phyloP scores from a whole-genome alignment of 2,329 filamentous ascomycete genomes.

The Penicillium sp. region DNA sequence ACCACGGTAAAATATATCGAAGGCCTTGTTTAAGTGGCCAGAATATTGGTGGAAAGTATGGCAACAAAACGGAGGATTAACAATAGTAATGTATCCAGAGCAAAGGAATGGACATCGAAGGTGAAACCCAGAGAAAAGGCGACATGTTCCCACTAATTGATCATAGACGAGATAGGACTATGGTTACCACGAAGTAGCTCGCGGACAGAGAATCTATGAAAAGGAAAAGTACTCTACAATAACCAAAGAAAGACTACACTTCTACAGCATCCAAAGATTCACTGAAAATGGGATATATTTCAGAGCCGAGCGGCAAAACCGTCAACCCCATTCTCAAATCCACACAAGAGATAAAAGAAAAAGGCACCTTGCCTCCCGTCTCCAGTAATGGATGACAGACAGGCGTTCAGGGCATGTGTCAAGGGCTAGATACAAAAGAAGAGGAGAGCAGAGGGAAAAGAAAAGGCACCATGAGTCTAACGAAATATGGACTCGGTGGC shows the following conservation, averaged over 20 bases:
- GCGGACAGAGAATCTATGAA: no score
- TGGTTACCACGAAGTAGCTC: not conserved
- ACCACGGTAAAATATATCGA: not conserved
- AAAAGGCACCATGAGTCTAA: not conserved
- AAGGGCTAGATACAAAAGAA: constrained; percentile 24
- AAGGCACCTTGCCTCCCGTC: constrained; percentile 8
- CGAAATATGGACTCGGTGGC: constrained; percentile 22
- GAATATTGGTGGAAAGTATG: no score
- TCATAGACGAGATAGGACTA: not conserved
- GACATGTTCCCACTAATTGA: not conserved
- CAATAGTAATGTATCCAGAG: not conserved
- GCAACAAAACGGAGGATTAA: not conserved
- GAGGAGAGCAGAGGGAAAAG: constrained; percentile 17
- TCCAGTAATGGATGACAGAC: not conserved
- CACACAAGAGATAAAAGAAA: constrained; percentile 21
- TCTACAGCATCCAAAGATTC: constrained; percentile 1
- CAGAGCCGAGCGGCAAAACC: constrained; percentile 4
- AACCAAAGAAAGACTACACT: not conserved
- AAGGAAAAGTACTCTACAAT: not conserved
- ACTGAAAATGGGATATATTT: constrained; percentile 13
- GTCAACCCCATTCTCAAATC: constrained; percentile 8
- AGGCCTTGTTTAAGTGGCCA: not conserved
- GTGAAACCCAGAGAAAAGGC: not conserved
- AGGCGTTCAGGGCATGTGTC: constrained; percentile 1
- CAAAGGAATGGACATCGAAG: not conserved